Evolutionary conservation across 2,329 filamentous ascomycete species (phyloP), one percentile per base, ranked within the genome.

Genomic region (Aschersonia sp.): DNA sequence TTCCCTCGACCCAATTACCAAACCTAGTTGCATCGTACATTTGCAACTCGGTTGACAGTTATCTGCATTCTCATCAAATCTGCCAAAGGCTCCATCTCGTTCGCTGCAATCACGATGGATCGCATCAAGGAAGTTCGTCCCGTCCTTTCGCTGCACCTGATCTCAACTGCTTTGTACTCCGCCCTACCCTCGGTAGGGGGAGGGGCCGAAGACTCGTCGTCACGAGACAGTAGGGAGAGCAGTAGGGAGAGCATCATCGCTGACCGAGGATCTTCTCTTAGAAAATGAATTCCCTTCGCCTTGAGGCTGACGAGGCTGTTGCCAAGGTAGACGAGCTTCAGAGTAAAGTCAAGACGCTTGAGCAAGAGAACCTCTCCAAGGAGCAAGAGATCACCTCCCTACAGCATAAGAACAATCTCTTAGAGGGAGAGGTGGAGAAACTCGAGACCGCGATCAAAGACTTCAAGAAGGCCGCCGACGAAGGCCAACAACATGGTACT

Each of bases 321-420:
- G 70, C 74, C 64, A 84, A 90, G 72, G 83, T 83, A 54, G 87
- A 95, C 65, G 90, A 97, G 71, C 79, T 94, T 56, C 81, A 92
- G 72, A 56, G 69, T 59, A 89, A 87, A 72, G 77, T 95, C 72
- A 97, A 95, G 77, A 67, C 71, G 47, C 78, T 97, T 54, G 89
- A 98, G 72, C 84, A 95, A 69, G 90, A 97, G 73, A 95, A 88
- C 68, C 77, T 95, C 53, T 76, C 84, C 64, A 97, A 97, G 76
- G 92, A 97, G 74, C 89, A 97, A 71, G 90, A 97, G 68, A 94
- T 97, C 68, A 94, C 86, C 56, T 97, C 92, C 47, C 80, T 97
- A 61, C 81, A 84, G 65, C 90, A 97, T 83, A 94, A 90, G 76
- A 95, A 95, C 72, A 80, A 81, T 61, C 76, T 95, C 52, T 83